Evolutionary conservation across 106 monocot species (phyloP).

Genomic region (Dioscorea zingiberensis): DNA sequence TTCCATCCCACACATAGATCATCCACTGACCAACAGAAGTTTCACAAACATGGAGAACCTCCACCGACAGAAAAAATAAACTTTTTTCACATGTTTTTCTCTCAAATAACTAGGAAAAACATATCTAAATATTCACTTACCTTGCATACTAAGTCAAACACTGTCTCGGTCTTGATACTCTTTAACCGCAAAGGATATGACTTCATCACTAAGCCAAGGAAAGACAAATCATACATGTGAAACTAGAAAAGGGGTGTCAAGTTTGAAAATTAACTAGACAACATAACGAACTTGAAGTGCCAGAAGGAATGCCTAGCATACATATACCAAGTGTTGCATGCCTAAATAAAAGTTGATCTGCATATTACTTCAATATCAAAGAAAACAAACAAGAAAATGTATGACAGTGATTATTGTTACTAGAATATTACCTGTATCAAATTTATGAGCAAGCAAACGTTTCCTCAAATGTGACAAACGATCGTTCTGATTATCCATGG

Average conservation of each 20-base stretch:
- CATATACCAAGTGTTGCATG: not conserved
- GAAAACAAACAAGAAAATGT: not conserved
- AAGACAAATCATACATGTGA: not conserved
- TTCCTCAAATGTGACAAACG: slow-evolving; percentile 30
- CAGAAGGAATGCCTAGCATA: not conserved
- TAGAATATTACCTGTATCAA: slow-evolving; percentile 25
- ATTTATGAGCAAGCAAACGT: slow-evolving; percentile 22
- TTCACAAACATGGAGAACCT: slow-evolving; percentile 65
- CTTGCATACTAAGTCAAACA: slow-evolving; percentile 71
- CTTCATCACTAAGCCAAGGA: slow-evolving; percentile 14
- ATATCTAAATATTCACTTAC: slow-evolving; percentile 18
- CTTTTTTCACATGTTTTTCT: not conserved
- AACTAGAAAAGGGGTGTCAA: not conserved
- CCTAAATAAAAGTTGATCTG: too few species aligned
- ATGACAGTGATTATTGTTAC: not conserved
- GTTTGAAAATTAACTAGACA: not conserved
- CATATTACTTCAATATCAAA: not conserved
- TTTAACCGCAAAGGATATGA: slow-evolving; percentile 21
- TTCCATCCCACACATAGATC: slow-evolving; percentile 82
- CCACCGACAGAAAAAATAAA: not conserved
- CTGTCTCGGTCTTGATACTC: slow-evolving; percentile 23
- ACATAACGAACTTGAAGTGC: not conserved
- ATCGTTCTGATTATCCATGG: slow-evolving; percentile 20
- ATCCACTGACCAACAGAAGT: slow-evolving; percentile 32
- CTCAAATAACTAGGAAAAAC: not conserved